phyloP scores from a whole-genome alignment of 1,139 yeast genomes.

The Saccharomyces hybrid region DNA sequence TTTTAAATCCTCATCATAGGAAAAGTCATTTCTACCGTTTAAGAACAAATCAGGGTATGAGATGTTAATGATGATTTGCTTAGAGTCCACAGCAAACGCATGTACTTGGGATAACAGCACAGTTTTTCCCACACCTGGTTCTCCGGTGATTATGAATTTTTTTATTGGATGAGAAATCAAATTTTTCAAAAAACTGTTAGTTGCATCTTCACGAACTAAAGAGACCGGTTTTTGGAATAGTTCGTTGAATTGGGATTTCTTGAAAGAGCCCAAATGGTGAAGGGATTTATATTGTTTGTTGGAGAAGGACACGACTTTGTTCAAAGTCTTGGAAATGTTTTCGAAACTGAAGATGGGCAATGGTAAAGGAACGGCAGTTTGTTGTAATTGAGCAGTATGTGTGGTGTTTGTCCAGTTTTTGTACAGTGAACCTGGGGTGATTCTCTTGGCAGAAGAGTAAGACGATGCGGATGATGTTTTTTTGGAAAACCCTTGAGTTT shows the following conservation, averaged over 20 bases:
- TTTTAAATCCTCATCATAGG: conserved; percentile 42
- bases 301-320: conserved; percentile 20
- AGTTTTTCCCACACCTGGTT: conserved; percentile 74
- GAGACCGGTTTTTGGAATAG: conserved; percentile 51
- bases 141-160: conserved; percentile 58
- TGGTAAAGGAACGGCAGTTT: conserved; percentile 21
- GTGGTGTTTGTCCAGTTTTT: conserved; percentile 29
- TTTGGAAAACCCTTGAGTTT: conserved; percentile 28
- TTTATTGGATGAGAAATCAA: conserved; percentile 36
- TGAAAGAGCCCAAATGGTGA: conserved; percentile 46
- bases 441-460: conserved; percentile 22
- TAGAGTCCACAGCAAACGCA: conserved; percentile 45
- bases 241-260: conserved; percentile 59
- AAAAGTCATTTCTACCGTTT: conserved; percentile 67
- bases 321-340: conserved; percentile 13
- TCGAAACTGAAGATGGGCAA: conserved; percentile 19
- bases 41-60: conserved; percentile 55
- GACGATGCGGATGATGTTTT: conserved; percentile 16
- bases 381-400: conserved; percentile 22
- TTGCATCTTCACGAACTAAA: conserved; percentile 38
- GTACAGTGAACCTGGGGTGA: conserved; percentile 23
- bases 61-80: conserved; percentile 56
- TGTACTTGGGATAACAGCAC: conserved; percentile 66
- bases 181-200: conserved; percentile 16
- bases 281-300: conserved; percentile 22